Base-by-base conservation (phyloP, 23 red algal genomes). In the Gracilariopsis chorda region DNA sequence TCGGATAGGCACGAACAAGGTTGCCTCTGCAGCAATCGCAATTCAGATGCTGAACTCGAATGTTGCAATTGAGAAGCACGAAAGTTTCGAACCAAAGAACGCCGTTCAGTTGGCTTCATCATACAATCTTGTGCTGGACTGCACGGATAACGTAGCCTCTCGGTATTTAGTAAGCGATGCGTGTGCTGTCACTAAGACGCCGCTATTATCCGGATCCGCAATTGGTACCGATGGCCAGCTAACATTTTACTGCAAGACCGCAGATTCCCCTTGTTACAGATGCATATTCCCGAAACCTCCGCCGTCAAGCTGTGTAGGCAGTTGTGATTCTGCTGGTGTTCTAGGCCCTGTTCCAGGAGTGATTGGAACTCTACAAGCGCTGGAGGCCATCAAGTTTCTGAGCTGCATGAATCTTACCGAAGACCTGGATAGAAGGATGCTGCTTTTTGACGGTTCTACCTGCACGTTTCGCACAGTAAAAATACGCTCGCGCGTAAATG, bases 91-190 rank as follows among this genome's bases (percentile, higher is more conserved):
- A 0, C 82, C 58, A 13, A 61, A 52, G 10, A 94, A 78, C 43
- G 96, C 92, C 8, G 53, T 80, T 35, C 46, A 51, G 7, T 55
- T 98, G 9, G 51, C 72, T 16, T 33, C 42, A 0, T 56, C 34
- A 6, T 95, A 92, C 68, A 88, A 98, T 48, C 59, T 98, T 29
- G 93, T 98, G 28, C 82, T 98, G 45, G 96, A 98, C 69, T 98
- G 96, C 35, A 95, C 96, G 20, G 96, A 98, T 51, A 98, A 98
- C 25, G 96, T 94, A 13, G 75, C 69, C 36, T 75, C 96, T 9
- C 87, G 96, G 28, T 98, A 98, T 74, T 41, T 93, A 24, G 44
- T 95, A 16, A 95, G 84, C 70, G 96, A 98, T 64, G 96, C 96
- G 41, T 98, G 96, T 59, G 96, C 87, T 10, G 23, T 27, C 27